These are phyloP conservation scores for Fraxinus xanthoxyloides DNA, from an alignment of 305 asterid genomes.

Conservation along the genomic window DNA sequence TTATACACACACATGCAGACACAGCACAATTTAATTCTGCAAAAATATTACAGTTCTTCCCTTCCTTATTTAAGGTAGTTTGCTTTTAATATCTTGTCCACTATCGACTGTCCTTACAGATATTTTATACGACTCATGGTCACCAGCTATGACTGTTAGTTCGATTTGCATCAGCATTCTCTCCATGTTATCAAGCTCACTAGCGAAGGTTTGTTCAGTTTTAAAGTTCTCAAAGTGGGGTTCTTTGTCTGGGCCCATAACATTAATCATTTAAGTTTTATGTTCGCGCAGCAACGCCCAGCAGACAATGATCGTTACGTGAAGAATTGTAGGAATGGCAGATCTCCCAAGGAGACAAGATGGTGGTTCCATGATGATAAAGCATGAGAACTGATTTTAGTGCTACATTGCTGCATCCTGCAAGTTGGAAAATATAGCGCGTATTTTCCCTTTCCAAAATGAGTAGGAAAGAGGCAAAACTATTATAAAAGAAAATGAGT, in stretches of 20 bases:
- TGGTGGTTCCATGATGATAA: constrained; percentile 99
- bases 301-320: constrained; percentile 94
- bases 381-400: constrained; percentile 42
- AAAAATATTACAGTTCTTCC: neutral
- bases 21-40: neutral
- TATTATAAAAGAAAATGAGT: neutral
- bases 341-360: constrained; percentile 98
- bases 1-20: neutral
- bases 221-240: neutral
- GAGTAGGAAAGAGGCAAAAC: too few relatives aligned
- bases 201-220: constrained; percentile 60
- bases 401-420: neutral
- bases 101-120: constrained; percentile 39
- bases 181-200: constrained; percentile 94
- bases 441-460: neutral
- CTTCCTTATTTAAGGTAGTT: neutral
- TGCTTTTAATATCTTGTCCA: neutral
- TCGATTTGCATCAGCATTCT: constrained; percentile 95
- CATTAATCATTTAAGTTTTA: neutral
- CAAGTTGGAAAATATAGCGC: neutral
- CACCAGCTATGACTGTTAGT: constrained; percentile 98
- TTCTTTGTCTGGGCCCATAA: neutral
- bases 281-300: constrained; percentile 75
- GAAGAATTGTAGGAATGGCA: constrained; percentile 85
- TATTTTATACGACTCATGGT: constrained; percentile 95